Percentiles rank a stretch among this genome's conserved stretches.
Evolutionary conservation across 2,329 filamentous ascomycete species (phyloP).

Genomic region (Aspergillus intermedius): DNA sequence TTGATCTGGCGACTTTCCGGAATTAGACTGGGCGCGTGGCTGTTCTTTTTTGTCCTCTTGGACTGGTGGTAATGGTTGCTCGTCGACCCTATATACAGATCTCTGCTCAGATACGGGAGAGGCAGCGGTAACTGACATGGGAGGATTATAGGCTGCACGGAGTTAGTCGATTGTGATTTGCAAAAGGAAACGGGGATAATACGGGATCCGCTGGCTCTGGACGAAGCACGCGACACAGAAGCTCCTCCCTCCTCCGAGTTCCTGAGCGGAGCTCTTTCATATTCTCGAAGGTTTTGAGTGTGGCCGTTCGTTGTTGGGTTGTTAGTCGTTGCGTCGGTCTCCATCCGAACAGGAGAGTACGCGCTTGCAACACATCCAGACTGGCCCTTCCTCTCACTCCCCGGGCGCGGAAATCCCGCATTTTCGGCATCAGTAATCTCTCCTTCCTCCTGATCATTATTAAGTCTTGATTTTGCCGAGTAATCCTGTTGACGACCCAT

Average conservation of each 20-base stretch:
- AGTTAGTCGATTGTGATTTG: conserved; percentile 13
- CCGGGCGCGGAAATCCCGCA: neutral
- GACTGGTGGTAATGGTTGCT: neutral
- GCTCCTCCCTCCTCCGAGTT: conserved; percentile 21
- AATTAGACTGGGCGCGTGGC: neutral
- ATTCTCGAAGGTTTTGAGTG: neutral
- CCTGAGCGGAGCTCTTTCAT: neutral
- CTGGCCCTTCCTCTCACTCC: neutral
- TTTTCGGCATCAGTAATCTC: conserved; percentile 67
- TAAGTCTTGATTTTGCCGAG: conserved; percentile 24
- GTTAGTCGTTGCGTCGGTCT: neutral
- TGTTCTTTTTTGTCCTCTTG: conserved; percentile 4
- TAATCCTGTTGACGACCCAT: neutral
- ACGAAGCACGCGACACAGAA: conserved; percentile 14
- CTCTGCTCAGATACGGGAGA: conserved; percentile 9
- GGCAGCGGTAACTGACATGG: conserved; percentile 19
- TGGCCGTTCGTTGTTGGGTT: neutral
- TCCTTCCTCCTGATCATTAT: conserved; percentile 60
- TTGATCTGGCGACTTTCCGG: conserved; percentile 26
- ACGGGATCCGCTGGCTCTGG: conserved; percentile 29
- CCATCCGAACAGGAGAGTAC: neutral
- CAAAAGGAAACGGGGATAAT: conserved; percentile 5
- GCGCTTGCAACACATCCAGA: neutral
- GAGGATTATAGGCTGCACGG: conserved; percentile 29
- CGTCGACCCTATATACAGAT: conserved; percentile 3